A percentile compares a stretch with the other conserved stretches of the same genome.
Conservation (phyloP, 768 basidiomycete genomes). For the Ephemerocybe angulata region DNA sequence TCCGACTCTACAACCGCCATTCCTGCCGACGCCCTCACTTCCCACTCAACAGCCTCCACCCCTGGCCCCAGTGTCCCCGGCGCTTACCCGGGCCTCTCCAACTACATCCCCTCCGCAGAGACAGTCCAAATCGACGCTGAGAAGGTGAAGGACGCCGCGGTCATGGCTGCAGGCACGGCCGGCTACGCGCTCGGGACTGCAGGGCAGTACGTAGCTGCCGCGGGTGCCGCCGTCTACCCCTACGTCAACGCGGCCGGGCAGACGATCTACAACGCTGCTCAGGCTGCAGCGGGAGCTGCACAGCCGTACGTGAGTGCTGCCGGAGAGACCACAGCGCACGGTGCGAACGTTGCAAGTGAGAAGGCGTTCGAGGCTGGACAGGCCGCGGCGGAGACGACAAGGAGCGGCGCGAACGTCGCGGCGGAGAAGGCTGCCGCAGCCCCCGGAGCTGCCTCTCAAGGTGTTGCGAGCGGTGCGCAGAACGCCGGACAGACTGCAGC, state of each 20-base stretch:
- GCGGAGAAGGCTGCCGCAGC: neutral
- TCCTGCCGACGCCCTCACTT: neutral
- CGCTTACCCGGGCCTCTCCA: neutral
- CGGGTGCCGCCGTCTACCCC: neutral
- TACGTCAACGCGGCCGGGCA: too few relatives aligned
- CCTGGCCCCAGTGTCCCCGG: slow-evolving; percentile 6
- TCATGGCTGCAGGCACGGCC: neutral
- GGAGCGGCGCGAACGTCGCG: neutral
- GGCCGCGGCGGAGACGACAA: neutral
- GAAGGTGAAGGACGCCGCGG: slow-evolving; percentile 1
- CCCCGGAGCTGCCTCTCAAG: neutral
- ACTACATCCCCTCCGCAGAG: neutral
- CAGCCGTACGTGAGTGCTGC: neutral
- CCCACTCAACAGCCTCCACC: slow-evolving; percentile 3
- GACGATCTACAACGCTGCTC: too few relatives aligned
- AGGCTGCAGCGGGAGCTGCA: neutral
- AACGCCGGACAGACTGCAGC: neutral
- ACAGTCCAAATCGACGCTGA: neutral
- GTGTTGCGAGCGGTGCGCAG: neutral
- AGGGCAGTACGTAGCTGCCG: neutral
- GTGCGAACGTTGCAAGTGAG: neutral
- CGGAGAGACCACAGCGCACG: neutral
- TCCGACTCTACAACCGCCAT: too few relatives aligned
- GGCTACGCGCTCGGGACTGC: neutral
- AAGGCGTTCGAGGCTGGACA: neutral